A percentile compares a stretch with the other conserved stretches of the same genome.
These are phyloP conservation scores for Colletotrichum tropicale DNA, from an alignment of 2,329 filamentous ascomycete species.

Conservation along the genomic window DNA sequence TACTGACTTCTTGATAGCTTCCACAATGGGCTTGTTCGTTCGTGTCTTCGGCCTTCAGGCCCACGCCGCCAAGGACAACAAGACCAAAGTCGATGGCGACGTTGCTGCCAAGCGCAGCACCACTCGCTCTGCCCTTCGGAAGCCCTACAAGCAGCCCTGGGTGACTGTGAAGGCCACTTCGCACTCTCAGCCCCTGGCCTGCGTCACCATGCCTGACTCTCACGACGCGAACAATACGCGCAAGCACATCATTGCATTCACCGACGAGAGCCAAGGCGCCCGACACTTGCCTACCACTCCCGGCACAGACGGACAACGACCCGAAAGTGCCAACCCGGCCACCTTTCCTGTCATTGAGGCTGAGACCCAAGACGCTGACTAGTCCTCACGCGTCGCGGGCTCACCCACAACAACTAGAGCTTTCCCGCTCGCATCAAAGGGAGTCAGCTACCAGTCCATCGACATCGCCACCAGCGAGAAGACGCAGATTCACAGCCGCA, in stretches of 20 bases:
- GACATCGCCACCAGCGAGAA: not conserved
- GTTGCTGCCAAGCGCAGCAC: not conserved
- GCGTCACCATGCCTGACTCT: not conserved
- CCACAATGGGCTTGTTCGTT: not conserved
- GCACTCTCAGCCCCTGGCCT: not conserved
- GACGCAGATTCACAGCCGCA: not conserved
- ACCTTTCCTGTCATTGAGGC: not conserved
- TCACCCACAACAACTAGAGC: not conserved
- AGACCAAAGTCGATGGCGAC: not conserved
- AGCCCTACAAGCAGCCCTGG: not conserved
- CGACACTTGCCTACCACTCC: not conserved
- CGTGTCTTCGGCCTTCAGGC: not conserved
- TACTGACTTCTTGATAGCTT: not conserved
- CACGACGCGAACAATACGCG: not conserved
- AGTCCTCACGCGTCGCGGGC: not conserved
- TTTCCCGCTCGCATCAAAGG: not conserved
- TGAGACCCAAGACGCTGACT: not conserved
- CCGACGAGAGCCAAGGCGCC: not conserved
- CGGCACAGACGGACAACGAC: not conserved
- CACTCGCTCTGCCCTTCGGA: not conserved
- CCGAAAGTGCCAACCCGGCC: not conserved
- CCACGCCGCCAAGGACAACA: not conserved
- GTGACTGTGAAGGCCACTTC: not conserved
- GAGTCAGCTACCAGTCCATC: not conserved
- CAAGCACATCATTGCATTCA: not conserved